Base-by-base conservation (phyloP, 768 basidiomycete species). In the Kwoniella europaea region DNA sequence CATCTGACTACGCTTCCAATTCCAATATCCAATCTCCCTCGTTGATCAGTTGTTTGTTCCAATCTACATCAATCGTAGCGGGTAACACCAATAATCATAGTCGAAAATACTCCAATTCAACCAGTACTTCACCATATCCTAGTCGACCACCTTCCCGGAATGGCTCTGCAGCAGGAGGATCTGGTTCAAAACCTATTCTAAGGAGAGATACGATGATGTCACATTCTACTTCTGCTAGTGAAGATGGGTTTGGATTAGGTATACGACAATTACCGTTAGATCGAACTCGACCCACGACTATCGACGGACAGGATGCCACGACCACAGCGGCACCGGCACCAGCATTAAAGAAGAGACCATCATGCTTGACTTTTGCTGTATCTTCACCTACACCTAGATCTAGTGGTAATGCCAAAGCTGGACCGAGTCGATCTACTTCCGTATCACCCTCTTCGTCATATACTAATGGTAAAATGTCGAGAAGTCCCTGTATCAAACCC, bases 191-290 rank as follows among this genome's bases (percentile, higher is more conserved):
- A 56, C 69, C 69, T 1, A 71, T 71, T n/a, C 41, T 71, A 35
- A 65, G 69, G 18, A 65, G 69, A 50, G 59, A 66, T 53, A 63
- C 64, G 16, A 55, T 59, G 16, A 35, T 35, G 35, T 35, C 35
- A 7, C 35, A 35, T 35, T 62, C 69, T 20, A 71, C 69, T 5
- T 66, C 64, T 29, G 65, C 69, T 1, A 71, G 69, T 41, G 69
- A 71, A 53, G 69, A 71, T 56, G 65, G 57, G 2, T 67, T 60
- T 41, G 67, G 67, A 22, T 60, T 68, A 18, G 67, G 59, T 35
- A 61, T 68, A 24, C 16, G 46, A 41, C 46, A 61, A 44, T 13
- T 56, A 2, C 46, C 55, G 2, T 12, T 18, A 12, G 35, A 35
- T 35, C 35, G 35, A 35, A 4, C 35, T 35, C 35, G 35, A 35